Evolutionary conservation across 2,329 filamentous ascomycete genomes (phyloP).

Genomic region (Alternaria atra): DNA sequence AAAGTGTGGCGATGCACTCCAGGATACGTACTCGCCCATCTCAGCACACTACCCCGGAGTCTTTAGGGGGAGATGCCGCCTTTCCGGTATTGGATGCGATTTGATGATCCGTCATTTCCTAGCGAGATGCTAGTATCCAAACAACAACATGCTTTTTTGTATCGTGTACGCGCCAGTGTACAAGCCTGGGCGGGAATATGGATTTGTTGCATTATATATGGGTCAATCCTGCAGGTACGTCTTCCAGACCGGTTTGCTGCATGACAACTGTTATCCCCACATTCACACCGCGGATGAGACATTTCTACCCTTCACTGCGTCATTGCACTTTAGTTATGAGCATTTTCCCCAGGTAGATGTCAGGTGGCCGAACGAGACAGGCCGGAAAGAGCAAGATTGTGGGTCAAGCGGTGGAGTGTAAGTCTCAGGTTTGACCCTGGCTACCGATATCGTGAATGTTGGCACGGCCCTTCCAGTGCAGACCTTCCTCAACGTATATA

Average conservation of each 20-base stretch:
- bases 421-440: slow-evolving; percentile 14
- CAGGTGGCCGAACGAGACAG: slow-evolving; percentile 8
- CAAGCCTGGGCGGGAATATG: not conserved
- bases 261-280: slow-evolving; percentile 9
- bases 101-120: slow-evolving; percentile 8
- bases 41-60: slow-evolving; percentile 8
- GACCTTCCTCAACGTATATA: slow-evolving; percentile 15
- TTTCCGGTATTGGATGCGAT: not conserved
- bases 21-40: not conserved
- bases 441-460: slow-evolving; percentile 7
- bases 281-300: not conserved
- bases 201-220: slow-evolving; percentile 3
- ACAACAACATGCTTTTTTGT: slow-evolving; percentile 8
- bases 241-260: slow-evolving; percentile 5
- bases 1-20: slow-evolving; percentile 8
- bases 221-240: slow-evolving; percentile 6
- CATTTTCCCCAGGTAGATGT: slow-evolving; percentile 4
- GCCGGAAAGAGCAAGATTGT: slow-evolving; percentile 8
- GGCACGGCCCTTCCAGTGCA: slow-evolving; percentile 1
- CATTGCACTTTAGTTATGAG: slow-evolving; percentile 6
- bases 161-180: slow-evolving; percentile 15
- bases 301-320: not conserved
- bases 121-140: slow-evolving; percentile 7
- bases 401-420: slow-evolving; percentile 20
- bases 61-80: not conserved